Percentiles rank a stretch among this genome's conserved stretches.
phyloP scores from a whole-genome alignment of 2,329 filamentous ascomycete species.

The Proliferodiscus dingleyae region DNA sequence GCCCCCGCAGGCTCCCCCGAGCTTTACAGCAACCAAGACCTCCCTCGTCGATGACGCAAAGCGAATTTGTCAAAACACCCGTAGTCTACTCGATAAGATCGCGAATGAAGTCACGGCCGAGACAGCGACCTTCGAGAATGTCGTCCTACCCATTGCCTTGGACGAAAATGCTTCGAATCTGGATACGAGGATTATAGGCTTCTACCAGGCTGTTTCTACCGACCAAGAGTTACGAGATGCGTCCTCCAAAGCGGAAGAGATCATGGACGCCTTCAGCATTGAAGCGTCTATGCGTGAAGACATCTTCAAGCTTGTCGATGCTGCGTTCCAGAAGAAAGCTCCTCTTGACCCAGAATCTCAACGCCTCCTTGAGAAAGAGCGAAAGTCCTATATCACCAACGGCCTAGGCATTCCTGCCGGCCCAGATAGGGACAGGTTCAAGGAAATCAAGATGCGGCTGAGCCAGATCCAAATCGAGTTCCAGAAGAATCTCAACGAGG shows the following conservation, averaged over 20 bases:
- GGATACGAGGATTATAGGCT: slow-evolving; percentile 62
- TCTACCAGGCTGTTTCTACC: slow-evolving; percentile 75
- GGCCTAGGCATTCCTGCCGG: slow-evolving; percentile 68
- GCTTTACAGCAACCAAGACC: slow-evolving; percentile 70
- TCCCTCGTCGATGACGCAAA: slow-evolving; percentile 64
- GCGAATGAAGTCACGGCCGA: slow-evolving; percentile 51
- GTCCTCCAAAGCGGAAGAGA: slow-evolving; percentile 69
- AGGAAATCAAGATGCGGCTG: slow-evolving; percentile 78
- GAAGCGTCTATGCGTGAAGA: slow-evolving; percentile 80
- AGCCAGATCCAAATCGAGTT: slow-evolving; percentile 70
- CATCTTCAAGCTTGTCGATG: slow-evolving; percentile 63
- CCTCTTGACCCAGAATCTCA: slow-evolving; percentile 65
- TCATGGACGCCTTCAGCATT: slow-evolving; percentile 72
- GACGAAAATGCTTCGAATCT: slow-evolving; percentile 64
- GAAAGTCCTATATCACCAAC: slow-evolving; percentile 72
- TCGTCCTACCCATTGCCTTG: slow-evolving; percentile 61
- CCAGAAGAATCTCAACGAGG: slow-evolving; percentile 77
- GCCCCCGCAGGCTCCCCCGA: slow-evolving; percentile 72
- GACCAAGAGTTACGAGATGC: slow-evolving; percentile 66
- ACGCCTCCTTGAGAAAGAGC: slow-evolving; percentile 71
- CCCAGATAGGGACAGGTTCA: slow-evolving; percentile 70
- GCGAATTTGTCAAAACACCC: slow-evolving; percentile 59
- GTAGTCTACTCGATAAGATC: slow-evolving; percentile 57
- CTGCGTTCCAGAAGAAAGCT: slow-evolving; percentile 51
- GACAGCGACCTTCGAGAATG: slow-evolving; percentile 48